Evolutionary conservation across 768 basidiomycete species (phyloP), one percentile per base, ranked within the genome.

Genomic region (Boletus patriciae): DNA sequence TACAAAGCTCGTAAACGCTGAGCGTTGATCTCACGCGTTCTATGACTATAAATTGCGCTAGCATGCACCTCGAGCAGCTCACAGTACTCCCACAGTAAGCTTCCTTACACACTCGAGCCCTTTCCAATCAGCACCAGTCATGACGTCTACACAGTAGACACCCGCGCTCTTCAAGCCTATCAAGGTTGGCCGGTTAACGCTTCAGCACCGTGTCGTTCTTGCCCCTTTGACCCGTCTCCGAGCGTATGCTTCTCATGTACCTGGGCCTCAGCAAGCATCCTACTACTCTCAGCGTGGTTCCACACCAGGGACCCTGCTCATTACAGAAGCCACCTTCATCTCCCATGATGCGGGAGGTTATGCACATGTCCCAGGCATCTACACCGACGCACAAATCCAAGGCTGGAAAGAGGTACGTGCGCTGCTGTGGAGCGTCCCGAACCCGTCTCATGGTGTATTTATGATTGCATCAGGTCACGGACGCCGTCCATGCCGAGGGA

Each of bases 211-310:
- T 3, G 69, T 85, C 50, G 80, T 80, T 1, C 74, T 83, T 43
- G 77, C 83, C 0, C 84, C 84, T 4, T 60, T 81, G 19, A 85
- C 83, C 0, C 77, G 83, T 5, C 9, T 56, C 68, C 73, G 79
- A 40, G 78, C 77, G 3, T 66, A 71, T 43, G 60, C 61, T 9
- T 49, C 57, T 6, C 74, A 77, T 51, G 72, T 76, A 4, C 77
- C 69, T 10, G 69, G 73, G 4, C 72, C 70, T 13, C 49, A 78
- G 6, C 70, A 72, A 13, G 66, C 69, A 29, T 68, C 74, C 25
- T 83, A 82, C 62, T 83, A 83, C 64, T 55, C 67, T 3, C 83
- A 84, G 62, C 78, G 83, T 4, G 74, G 69, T 5, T 70, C 71
- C 42, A 62, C 69, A 1, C 77, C 79, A 0, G 84, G 84, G 1